Percentiles rank a stretch among this genome's conserved stretches.
Evolutionary conservation across 2,329 filamentous ascomycete genomes (phyloP).

Genomic region (Bretziella fagacearum): DNA sequence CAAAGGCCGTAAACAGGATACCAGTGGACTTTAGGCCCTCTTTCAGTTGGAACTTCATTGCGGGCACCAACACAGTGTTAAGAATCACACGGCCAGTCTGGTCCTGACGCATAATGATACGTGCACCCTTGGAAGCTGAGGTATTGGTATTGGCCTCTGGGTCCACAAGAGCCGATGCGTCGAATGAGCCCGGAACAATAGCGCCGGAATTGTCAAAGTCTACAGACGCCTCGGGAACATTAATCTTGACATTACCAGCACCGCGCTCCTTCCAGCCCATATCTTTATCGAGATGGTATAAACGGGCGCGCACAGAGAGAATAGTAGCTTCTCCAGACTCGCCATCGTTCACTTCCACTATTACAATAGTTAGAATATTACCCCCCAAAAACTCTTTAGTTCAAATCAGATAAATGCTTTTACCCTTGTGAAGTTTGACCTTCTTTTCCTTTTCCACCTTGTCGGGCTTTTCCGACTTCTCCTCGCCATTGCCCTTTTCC

Average conservation of each 20-base stretch:
- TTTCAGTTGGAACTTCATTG: slow-evolving; percentile 64
- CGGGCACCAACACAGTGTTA: slow-evolving; percentile 65
- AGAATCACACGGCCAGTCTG: slow-evolving; percentile 74
- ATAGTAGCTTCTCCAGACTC: slow-evolving; percentile 68
- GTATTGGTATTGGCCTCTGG: slow-evolving; percentile 14
- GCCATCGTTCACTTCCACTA: slow-evolving; percentile 63
- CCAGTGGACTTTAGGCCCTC: slow-evolving; percentile 54
- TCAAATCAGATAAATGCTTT: slow-evolving; percentile 22
- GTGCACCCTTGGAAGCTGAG: slow-evolving; percentile 33
- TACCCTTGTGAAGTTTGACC: slow-evolving; percentile 52
- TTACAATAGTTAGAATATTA: slow-evolving; percentile 5
- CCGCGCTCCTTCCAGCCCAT: slow-evolving; percentile 82
- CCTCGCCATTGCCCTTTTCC: slow-evolving; percentile 34
- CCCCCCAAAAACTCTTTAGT: background rate
- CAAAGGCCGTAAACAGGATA: slow-evolving; percentile 49
- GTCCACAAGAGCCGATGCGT: slow-evolving; percentile 30
- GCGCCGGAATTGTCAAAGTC: slow-evolving; percentile 36
- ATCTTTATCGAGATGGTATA: slow-evolving; percentile 60
- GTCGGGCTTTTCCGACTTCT: no score
- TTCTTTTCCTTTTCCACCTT: slow-evolving; percentile 43
- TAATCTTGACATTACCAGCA: slow-evolving; percentile 68
- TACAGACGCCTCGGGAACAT: slow-evolving; percentile 44
- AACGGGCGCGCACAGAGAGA: slow-evolving; percentile 61
- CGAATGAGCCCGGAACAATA: slow-evolving; percentile 36
- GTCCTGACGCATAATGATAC: slow-evolving; percentile 81